These are phyloP conservation scores for Scutellaria minor DNA, from an alignment of 257 asterid genomes.

Conservation along the genomic window DNA sequence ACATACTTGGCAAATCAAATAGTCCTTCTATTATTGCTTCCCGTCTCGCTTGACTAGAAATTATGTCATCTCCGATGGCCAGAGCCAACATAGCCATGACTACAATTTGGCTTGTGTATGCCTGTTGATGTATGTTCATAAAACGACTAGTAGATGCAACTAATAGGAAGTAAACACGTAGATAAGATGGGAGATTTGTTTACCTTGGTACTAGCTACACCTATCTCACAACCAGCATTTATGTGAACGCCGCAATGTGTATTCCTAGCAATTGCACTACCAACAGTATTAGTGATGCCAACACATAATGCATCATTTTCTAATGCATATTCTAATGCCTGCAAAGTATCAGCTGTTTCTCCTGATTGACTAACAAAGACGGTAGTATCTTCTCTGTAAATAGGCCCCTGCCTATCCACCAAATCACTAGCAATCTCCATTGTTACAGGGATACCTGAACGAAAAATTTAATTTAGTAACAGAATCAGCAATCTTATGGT, in stretches of 20 bases:
- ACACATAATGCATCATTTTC: constrained; percentile 95
- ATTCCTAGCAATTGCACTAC: constrained; percentile 98
- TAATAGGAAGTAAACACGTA: not conserved
- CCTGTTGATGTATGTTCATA: constrained; percentile 55
- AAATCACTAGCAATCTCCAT: constrained; percentile 99
- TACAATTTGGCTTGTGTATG: constrained; percentile 95
- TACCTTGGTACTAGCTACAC: constrained; percentile 99
- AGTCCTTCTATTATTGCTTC: constrained; percentile 90
- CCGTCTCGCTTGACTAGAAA: constrained; percentile 79
- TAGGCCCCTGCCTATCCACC: constrained; percentile 96
- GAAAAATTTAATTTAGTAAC: constrained; percentile 14
- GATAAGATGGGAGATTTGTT: constrained; percentile 18
- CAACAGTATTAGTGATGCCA: constrained; percentile 97
- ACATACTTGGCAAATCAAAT: constrained; percentile 91
- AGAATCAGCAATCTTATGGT: constrained; percentile 6
- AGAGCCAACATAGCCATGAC: constrained; percentile 99
- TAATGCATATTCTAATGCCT: constrained; percentile 90
- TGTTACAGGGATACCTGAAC: constrained; percentile 86
- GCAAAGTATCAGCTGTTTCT: constrained; percentile 97
- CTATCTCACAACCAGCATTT: constrained; percentile 98
- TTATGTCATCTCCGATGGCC: constrained; percentile 87
- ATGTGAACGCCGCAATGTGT: constrained; percentile 97
- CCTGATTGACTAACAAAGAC: constrained; percentile 98
- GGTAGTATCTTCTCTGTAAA: constrained; percentile 93
- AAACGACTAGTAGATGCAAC: not conserved